Evolutionary conservation across 345 rosid species (phyloP).

Genomic region (Eutrema japonicum): DNA sequence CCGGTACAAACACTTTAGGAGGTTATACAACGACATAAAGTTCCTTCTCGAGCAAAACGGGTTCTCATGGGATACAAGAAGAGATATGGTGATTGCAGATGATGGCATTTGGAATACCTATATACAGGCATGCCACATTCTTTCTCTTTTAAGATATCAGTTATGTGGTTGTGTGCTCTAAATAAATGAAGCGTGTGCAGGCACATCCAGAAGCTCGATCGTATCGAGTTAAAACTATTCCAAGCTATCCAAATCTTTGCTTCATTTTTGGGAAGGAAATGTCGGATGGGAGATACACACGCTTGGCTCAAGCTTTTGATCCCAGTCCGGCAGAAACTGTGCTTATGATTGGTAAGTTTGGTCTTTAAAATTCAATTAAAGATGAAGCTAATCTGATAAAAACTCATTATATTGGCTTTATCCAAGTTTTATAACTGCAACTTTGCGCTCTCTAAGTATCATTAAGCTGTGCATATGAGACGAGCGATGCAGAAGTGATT

Average conservation of each 20-base stretch:
- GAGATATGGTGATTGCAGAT: slow-evolving; percentile 81
- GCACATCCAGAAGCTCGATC: slow-evolving; percentile 87
- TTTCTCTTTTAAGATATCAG: slow-evolving; percentile 25
- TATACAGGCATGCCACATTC: slow-evolving; percentile 55
- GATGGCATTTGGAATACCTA: slow-evolving; percentile 74
- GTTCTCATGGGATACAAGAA: slow-evolving; percentile 77
- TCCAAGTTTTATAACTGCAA: background rate
- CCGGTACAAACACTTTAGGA: slow-evolving; percentile 82
- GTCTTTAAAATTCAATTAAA: background rate
- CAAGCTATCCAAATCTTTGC: slow-evolving; percentile 70
- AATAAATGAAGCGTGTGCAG: slow-evolving; percentile 49
- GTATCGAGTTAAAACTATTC: slow-evolving; percentile 80
- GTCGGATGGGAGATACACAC: slow-evolving; percentile 67
- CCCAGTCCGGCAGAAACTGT: slow-evolving; percentile 44
- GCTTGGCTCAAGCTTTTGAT: slow-evolving; percentile 59
- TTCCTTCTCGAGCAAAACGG: slow-evolving; percentile 67
- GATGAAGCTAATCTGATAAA: background rate
- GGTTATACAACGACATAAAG: slow-evolving; percentile 71
- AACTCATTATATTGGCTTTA: slow-evolving; percentile 8
- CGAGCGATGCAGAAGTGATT: background rate
- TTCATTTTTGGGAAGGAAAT: slow-evolving; percentile 73
- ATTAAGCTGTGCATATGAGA: background rate
- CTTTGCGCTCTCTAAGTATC: background rate
- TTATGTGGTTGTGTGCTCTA: slow-evolving; percentile 22
- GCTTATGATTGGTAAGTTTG: slow-evolving; percentile 56